Evolutionary conservation across 2,329 filamentous ascomycete species (phyloP).

Genomic region (Xylaria sp.): DNA sequence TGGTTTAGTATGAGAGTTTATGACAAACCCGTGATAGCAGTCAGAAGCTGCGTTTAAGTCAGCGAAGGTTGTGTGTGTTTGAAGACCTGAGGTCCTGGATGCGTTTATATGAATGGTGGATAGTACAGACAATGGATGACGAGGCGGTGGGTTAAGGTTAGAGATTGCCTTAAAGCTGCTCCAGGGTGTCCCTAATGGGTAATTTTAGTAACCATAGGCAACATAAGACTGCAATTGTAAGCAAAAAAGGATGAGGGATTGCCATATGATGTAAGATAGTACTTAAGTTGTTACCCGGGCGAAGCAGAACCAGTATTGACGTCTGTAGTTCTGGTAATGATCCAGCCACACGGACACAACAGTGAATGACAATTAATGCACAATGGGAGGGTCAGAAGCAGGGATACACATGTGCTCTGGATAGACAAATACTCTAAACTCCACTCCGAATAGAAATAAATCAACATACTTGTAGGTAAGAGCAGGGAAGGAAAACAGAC

Average conservation of each 20-base stretch:
- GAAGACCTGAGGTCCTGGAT: background rate
- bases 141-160: background rate
- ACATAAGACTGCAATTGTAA: background rate
- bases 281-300: background rate
- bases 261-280: background rate
- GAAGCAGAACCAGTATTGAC: background rate
- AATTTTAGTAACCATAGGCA: background rate
- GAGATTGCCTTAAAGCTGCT: background rate
- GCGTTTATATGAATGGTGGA: background rate
- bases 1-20: background rate
- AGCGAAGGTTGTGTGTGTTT: background rate
- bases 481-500: background rate
- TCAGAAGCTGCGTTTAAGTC: background rate
- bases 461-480: background rate
- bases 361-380: background rate
- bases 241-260: background rate
- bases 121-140: background rate
- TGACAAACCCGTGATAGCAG: background rate
- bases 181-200: background rate
- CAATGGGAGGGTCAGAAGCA: background rate
- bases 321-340: background rate
- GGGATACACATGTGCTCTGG: background rate
- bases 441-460: background rate
- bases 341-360: background rate
- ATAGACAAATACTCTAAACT: background rate